Percentiles rank a stretch among this genome's conserved stretches.
Conservation (phyloP, 345 rosid species). For the Brassica napus region DNA sequence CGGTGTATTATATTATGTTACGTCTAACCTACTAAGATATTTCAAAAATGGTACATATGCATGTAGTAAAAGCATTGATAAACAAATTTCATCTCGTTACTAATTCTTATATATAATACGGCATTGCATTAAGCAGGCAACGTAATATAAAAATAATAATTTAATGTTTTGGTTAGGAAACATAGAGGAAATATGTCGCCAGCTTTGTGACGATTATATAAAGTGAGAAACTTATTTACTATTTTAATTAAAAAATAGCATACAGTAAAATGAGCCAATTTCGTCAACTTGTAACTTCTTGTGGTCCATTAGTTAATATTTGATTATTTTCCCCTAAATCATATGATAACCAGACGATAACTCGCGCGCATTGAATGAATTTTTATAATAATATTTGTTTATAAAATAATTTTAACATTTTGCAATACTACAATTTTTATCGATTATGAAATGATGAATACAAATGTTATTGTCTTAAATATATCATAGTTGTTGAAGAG, state of each 20-base stretch:
- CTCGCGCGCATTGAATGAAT: no score
- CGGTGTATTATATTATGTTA: not conserved
- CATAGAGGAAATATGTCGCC: slow-evolving; percentile 14
- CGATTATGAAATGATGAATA: no score
- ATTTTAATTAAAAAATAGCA: not conserved
- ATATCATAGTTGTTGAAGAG: no score
- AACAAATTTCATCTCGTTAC: not conserved
- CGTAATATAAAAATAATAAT: not conserved
- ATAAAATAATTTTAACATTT: no score
- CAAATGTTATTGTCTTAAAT: no score
- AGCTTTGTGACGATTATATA: slow-evolving; percentile 30
- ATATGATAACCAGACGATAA: no score
- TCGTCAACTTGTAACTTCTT: slow-evolving; percentile 34
- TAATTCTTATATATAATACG: not conserved
- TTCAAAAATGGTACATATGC: not conserved
- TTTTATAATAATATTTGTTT: no score
- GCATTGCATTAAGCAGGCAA: not conserved
- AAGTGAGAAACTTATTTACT: slow-evolving; percentile 27
- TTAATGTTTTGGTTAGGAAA: slow-evolving; percentile 18
- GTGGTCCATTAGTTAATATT: not conserved
- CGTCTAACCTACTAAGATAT: not conserved
- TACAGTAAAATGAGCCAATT: slow-evolving; percentile 13
- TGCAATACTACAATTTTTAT: no score
- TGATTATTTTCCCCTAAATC: no score
- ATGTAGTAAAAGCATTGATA: not conserved